These are phyloP conservation scores for Brassica rapa DNA, from an alignment of 345 rosid genomes.

Conservation along the genomic window DNA sequence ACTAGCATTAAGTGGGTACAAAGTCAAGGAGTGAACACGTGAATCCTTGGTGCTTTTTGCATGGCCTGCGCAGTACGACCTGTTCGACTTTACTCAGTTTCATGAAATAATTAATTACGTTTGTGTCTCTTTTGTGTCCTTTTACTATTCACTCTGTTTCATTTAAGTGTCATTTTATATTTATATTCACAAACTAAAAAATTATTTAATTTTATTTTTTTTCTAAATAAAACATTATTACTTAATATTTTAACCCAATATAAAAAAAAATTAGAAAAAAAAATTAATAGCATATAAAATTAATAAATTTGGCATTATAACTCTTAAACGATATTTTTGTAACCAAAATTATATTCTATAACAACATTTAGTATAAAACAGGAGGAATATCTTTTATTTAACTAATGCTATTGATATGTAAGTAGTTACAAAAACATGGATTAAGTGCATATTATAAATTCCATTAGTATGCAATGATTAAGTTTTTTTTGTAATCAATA, in stretches of 20 bases:
- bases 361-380: no score
- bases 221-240: no score
- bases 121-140: not conserved
- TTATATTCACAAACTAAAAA: no score
- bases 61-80: slow-evolving; percentile 17
- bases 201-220: no score
- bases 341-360: no score
- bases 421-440: not conserved
- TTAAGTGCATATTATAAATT: not conserved
- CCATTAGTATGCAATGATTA: not conserved
- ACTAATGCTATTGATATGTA: not conserved
- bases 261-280: no score
- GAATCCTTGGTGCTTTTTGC: slow-evolving; percentile 18
- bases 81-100: slow-evolving; percentile 4
- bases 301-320: no score
- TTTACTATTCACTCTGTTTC: not conserved
- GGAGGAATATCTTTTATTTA: not conserved
- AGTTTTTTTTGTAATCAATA: no score
- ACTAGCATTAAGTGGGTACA: not conserved
- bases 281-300: not conserved
- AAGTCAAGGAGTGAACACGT: slow-evolving; percentile 30
- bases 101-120: slow-evolving; percentile 2
- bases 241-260: no score
- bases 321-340: no score
- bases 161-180: no score